These are phyloP conservation scores for Ceratopteris richardii DNA, from an alignment of 75 land plant species.

Conservation along the genomic window DNA sequence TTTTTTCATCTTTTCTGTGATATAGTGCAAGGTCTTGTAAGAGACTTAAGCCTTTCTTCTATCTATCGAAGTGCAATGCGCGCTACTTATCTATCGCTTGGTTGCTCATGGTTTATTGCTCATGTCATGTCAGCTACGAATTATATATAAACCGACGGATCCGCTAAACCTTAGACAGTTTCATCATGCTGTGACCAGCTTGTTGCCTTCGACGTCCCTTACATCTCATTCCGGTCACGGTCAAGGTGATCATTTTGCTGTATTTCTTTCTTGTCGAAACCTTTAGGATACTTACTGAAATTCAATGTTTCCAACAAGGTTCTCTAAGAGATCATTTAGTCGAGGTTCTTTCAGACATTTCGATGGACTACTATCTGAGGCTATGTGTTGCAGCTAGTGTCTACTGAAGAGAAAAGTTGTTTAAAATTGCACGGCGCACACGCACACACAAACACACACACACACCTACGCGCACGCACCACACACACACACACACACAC, in stretches of 20 bases:
- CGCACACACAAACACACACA: too few relatives aligned
- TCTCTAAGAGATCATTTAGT: neutral
- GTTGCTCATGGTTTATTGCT: too few relatives aligned
- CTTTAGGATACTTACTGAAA: neutral
- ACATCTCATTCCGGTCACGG: neutral
- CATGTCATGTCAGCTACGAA: slow-evolving; percentile 28
- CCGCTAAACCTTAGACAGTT: slow-evolving; percentile 51
- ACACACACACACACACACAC: too few relatives aligned
- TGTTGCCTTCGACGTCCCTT: slow-evolving; percentile 14
- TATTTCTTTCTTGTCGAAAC: neutral
- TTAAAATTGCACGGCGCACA: too few relatives aligned
- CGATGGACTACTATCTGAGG: neutral
- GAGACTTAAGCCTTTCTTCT: too few relatives aligned
- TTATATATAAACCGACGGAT: slow-evolving; percentile 44
- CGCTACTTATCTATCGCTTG: neutral
- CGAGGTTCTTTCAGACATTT: neutral
- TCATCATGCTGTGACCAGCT: slow-evolving; percentile 50
- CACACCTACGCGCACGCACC: too few relatives aligned
- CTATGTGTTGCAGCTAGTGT: neutral
- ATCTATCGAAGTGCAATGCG: neutral
- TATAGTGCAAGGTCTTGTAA: too few relatives aligned
- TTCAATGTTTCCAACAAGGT: neutral
- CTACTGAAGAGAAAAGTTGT: neutral
- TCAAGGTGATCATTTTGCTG: neutral
- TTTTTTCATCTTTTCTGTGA: neutral